Conservation (phyloP, 2,329 filamentous ascomycete genomes). For the Fusarium udum region DNA sequence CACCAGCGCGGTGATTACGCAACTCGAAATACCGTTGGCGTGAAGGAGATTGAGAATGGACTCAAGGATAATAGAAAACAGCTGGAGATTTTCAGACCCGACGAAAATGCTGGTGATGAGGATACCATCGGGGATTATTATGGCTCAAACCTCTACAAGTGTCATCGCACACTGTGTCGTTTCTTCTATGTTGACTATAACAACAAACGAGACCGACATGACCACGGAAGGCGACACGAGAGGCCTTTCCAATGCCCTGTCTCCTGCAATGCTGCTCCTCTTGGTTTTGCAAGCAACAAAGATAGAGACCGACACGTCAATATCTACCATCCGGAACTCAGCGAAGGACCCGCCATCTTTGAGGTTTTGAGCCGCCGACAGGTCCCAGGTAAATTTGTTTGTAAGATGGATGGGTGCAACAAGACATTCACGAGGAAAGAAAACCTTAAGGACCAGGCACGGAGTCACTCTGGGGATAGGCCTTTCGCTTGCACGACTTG, state of each 20-base stretch:
- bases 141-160: background rate
- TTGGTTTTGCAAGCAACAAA: background rate
- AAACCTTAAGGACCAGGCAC: background rate
- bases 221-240: background rate
- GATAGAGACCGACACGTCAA: background rate
- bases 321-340: background rate
- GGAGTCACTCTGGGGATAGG: background rate
- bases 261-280: background rate
- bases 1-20: constrained; percentile 4
- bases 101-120: background rate
- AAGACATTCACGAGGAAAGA: background rate
- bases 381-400: background rate
- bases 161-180: background rate
- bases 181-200: constrained; percentile 4
- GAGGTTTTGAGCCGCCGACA: background rate
- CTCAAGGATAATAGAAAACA: background rate
- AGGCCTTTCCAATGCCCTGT: background rate
- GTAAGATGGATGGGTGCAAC: background rate
- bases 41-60: background rate
- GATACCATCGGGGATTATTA: background rate
- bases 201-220: background rate
- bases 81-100: background rate
- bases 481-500: background rate
- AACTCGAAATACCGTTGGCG: background rate
- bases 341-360: background rate